A percentile compares a stretch with the other conserved stretches of the same genome.
Conservation (phyloP, 1,284 basidiomycete genomes). For the Ganoderma sinense region DNA sequence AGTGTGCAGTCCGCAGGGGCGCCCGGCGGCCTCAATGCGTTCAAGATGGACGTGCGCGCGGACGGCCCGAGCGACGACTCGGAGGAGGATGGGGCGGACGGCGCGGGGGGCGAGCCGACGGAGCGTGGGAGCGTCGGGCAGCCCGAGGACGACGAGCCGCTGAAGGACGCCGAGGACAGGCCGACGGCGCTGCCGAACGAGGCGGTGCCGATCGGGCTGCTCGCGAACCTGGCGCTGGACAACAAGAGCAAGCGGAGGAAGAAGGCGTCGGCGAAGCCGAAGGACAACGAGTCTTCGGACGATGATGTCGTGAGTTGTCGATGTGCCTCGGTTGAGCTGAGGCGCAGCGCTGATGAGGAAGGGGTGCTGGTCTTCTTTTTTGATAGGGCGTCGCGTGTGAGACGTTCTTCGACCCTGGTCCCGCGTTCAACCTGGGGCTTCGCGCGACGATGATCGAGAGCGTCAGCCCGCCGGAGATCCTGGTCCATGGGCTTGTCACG, state of each 20-base stretch:
- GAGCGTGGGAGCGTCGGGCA: conserved; percentile 37
- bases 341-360: conserved; percentile 3
- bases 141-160: conserved; percentile 39
- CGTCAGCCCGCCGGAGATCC: conserved; percentile 83
- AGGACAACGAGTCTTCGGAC: conserved; percentile 53
- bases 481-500: conserved; percentile 82
- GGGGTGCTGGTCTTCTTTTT: background rate
- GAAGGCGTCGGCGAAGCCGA: conserved; percentile 41
- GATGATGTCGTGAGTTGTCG: conserved; percentile 66
- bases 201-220: conserved; percentile 74
- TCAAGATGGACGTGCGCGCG: conserved; percentile 49
- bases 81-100: conserved; percentile 33
- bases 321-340: background rate
- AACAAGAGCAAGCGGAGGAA: conserved; percentile 51
- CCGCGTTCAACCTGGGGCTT: conserved; percentile 70
- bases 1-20: conserved; percentile 43
- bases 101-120: conserved; percentile 33
- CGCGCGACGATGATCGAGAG: conserved; percentile 80
- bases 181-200: conserved; percentile 67
- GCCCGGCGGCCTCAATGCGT: conserved; percentile 44
- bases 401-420: conserved; percentile 85
- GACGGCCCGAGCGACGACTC: conserved; percentile 32
- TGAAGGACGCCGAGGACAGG: conserved; percentile 46
- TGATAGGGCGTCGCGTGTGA: conserved; percentile 76
- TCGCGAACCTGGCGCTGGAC: conserved; percentile 74